These are phyloP conservation scores for Acidomyces sp. DNA, from an alignment of 495 filamentous ascomycete species.

Conservation along the genomic window DNA sequence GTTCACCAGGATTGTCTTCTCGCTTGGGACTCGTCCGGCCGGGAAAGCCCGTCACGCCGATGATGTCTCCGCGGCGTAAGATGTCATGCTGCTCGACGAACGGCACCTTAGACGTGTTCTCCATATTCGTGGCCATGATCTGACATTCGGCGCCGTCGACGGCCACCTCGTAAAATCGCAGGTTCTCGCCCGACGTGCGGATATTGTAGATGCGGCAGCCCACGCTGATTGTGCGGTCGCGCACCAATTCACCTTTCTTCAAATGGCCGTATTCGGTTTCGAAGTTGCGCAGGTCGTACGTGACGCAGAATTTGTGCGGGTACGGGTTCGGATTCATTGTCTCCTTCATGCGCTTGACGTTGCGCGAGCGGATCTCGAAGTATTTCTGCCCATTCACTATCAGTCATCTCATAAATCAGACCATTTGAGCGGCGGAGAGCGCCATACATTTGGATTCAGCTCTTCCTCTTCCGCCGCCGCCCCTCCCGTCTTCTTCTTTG, in stretches of 20 bases:
- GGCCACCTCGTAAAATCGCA: slow-evolving; percentile 87
- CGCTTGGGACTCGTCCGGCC: slow-evolving; percentile 85
- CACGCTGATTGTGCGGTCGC: slow-evolving; percentile 57
- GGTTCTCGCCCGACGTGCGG: slow-evolving; percentile 67
- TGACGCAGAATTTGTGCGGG: slow-evolving; percentile 92
- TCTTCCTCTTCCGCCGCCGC: slow-evolving; percentile 59
- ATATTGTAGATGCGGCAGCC: slow-evolving; percentile 83
- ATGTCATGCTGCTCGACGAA: slow-evolving; percentile 84
- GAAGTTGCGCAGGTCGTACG: slow-evolving; percentile 64
- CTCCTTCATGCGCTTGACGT: slow-evolving; percentile 71
- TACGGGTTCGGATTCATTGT: slow-evolving; percentile 77
- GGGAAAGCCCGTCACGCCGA: slow-evolving; percentile 78
- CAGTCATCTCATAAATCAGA: no score
- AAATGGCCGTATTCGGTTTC: slow-evolving; percentile 59
- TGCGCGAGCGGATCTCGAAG: slow-evolving; percentile 83
- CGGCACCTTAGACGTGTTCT: slow-evolving; percentile 44
- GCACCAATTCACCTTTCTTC: slow-evolving; percentile 70
- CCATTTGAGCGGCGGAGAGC: no score
- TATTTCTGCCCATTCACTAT: slow-evolving; percentile 80
- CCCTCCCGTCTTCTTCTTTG: slow-evolving; percentile 50
- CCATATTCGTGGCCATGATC: slow-evolving; percentile 77
- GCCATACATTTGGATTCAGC: slow-evolving; percentile 81
- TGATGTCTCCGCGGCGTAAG: slow-evolving; percentile 79
- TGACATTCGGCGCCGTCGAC: slow-evolving; percentile 76
- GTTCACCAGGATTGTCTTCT: slow-evolving; percentile 64